Evolutionary conservation across 208 protist genomes (phyloP), one percentile per base, ranked within the genome.

Genomic region (Trypanosoma caninum): DNA sequence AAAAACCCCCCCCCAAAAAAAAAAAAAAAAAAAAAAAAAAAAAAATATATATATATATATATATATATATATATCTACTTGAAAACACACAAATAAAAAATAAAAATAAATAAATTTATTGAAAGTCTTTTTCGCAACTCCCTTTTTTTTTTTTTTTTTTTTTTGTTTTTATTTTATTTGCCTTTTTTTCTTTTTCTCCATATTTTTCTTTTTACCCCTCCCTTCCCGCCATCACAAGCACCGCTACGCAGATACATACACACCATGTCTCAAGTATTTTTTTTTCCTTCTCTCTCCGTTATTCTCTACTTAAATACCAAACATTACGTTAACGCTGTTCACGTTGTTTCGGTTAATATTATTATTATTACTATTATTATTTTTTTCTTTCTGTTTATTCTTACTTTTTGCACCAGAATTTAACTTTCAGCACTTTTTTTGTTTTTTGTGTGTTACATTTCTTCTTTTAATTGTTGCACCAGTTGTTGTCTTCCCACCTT

Each of bases 1-100:
- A n/a, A n/a, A n/a, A n/a, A n/a, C n/a, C n/a, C n/a, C n/a, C 16
- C 16, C 8, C 28, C 18, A 54, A 65, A 48, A 23, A 48, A 76
- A 68, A 59, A 30, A 50, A 77, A 66, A 68, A 65, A 58, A 42
- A 33, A 47, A 33, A 34, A 8, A 1, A 31, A 60, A 59, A 6
- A 11, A 58, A 23, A 20, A 64, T 22, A 41, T 45, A 59, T 13
- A 59, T 20, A 48, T 54, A 71, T 54, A 65, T 11, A 47, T 41
- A 61, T 45, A 52, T 47, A 63, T 22, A 54, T 53, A 38, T 13
- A 28, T 20, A 52, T 45, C 23, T 35, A 53, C 23, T 20, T 23
- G 41, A 22, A 56, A 42, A 42, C 23, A 22, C 16, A 56, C 16
- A 56, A 37, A 42, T 18, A 56, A 56, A 41, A 54, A 37, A 54